A percentile compares a stretch with the other conserved stretches of the same genome.
Conservation (phyloP, 1,284 basidiomycete genomes). For the Vanrija sp. region DNA sequence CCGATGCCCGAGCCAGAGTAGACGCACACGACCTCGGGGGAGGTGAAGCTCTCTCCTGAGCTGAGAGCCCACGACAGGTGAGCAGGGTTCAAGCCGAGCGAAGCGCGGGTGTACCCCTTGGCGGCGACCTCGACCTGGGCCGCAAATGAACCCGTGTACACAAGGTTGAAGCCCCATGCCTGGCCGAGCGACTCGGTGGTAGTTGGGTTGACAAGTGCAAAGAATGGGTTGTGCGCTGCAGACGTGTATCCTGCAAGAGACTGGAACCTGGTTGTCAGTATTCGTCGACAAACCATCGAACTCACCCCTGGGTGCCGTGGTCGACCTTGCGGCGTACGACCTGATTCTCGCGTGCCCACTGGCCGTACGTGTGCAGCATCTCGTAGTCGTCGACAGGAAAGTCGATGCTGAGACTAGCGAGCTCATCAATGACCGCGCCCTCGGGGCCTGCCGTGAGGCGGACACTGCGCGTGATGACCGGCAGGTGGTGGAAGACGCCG, state of each 20-base stretch:
- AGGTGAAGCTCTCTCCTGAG: constrained; percentile 23
- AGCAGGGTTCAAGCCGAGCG: constrained; percentile 30
- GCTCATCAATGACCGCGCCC: constrained; percentile 19
- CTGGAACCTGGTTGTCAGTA: constrained; percentile 20
- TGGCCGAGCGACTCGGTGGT: constrained; percentile 25
- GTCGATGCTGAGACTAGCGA: constrained; percentile 25
- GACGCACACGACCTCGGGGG: constrained; percentile 33
- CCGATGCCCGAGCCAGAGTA: constrained; percentile 25
- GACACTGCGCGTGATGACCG: constrained; percentile 16
- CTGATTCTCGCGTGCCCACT: constrained; percentile 28
- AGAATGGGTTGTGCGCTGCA: constrained; percentile 34
- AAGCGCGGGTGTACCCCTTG: constrained; percentile 18
- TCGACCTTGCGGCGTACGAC: constrained; percentile 18
- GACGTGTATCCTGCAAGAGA: constrained; percentile 29
- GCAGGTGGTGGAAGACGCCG: constrained; percentile 19
- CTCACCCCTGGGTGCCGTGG: constrained; percentile 31
- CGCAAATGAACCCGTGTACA: constrained; percentile 29
- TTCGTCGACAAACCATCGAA: not conserved
- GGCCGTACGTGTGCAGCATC: constrained; percentile 24
- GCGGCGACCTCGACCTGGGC: constrained; percentile 22
- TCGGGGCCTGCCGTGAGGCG: constrained; percentile 18
- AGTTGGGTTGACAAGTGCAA: constrained; percentile 19
- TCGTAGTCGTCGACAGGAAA: constrained; percentile 23
- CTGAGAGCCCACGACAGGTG: constrained; percentile 26
- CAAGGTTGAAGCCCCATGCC: constrained; percentile 27